Evolutionary conservation across 1,284 basidiomycete genomes (phyloP).

Genomic region (Uromyces viciae-fabae): DNA sequence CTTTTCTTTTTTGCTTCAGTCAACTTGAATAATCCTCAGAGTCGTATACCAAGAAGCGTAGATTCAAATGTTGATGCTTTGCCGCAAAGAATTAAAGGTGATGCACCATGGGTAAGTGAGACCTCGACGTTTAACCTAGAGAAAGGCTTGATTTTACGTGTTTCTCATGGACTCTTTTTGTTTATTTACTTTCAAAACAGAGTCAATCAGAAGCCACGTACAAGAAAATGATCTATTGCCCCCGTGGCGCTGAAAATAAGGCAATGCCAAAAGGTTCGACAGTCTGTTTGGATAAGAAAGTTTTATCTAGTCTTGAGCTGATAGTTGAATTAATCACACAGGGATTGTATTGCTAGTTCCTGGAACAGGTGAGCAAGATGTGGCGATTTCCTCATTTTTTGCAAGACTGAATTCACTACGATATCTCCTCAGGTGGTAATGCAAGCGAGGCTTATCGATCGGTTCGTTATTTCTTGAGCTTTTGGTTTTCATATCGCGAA

Average conservation of each 20-base stretch:
- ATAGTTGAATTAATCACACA: not conserved
- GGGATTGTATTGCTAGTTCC: slow-evolving; percentile 35
- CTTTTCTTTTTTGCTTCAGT: no score
- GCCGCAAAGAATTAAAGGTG: not conserved
- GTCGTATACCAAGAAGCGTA: no score
- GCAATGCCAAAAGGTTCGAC: not conserved
- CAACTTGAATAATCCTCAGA: no score
- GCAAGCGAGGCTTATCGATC: not conserved
- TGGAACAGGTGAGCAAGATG: slow-evolving; percentile 20
- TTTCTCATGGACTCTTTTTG: not conserved
- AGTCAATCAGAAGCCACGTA: slow-evolving; percentile 27
- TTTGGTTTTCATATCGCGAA: no score
- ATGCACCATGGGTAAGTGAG: slow-evolving; percentile 36
- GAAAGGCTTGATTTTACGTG: not conserved
- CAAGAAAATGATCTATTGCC: slow-evolving; percentile 15
- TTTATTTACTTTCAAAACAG: no score
- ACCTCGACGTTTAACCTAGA: not conserved
- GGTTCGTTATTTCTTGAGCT: not conserved
- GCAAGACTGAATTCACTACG: no score
- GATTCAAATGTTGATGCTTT: slow-evolving; percentile 15
- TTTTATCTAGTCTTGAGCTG: not conserved
- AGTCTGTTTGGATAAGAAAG: not conserved
- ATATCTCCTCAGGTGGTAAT: not conserved
- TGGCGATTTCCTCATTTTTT: not conserved
- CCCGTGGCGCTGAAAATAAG: not conserved